Evolutionary conservation across 2,329 filamentous ascomycete species (phyloP).

Genomic region (Diaporthe citriasiana): DNA sequence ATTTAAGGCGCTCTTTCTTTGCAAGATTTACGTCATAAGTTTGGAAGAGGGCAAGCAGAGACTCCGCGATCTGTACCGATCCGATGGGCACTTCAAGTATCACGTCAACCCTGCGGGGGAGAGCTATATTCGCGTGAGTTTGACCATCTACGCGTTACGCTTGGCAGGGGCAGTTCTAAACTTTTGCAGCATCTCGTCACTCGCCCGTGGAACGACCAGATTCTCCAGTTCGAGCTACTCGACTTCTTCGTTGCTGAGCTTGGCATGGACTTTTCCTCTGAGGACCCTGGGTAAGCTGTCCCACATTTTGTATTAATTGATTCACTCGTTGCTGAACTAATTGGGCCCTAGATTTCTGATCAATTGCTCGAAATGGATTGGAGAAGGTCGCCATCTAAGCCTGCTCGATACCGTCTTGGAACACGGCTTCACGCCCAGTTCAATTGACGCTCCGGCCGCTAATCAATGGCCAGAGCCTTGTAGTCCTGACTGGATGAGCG

Average conservation of each 20-base stretch:
- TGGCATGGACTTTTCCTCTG: background rate
- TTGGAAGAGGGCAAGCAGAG: background rate
- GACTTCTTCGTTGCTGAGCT: background rate
- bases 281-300: background rate
- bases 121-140: constrained; percentile 4
- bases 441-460: background rate
- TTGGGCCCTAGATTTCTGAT: background rate
- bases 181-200: background rate
- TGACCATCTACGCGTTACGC: background rate
- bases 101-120: background rate
- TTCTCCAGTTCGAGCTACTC: background rate
- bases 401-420: background rate
- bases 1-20: background rate
- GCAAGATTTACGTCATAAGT: background rate
- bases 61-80: background rate
- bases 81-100: background rate
- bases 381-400: background rate
- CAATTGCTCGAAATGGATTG: background rate
- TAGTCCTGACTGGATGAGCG: background rate
- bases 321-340: background rate
- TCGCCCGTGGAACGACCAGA: background rate
- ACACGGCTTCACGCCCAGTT: background rate
- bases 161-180: background rate
- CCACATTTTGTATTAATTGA: rapidly evolving
- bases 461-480: background rate